Conservation (phyloP, 306 rosid species). For the Hippophae gyantsensis region DNA sequence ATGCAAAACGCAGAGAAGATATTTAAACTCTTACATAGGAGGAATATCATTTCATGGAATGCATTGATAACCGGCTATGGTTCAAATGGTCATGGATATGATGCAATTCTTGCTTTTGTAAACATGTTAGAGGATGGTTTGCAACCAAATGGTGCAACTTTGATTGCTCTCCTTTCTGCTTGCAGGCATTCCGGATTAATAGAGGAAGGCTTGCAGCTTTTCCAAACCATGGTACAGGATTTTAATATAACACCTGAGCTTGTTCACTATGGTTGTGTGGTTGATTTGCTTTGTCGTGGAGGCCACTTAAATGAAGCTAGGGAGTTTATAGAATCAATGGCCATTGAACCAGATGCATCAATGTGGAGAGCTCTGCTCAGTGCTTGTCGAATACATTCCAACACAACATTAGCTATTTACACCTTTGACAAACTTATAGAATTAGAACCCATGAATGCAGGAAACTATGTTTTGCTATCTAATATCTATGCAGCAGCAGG, state of each 20-base stretch:
- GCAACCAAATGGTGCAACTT: constrained; percentile 27
- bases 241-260: constrained; percentile 32
- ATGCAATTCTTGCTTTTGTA: constrained; percentile 29
- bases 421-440: constrained; percentile 33
- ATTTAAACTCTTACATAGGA: constrained; percentile 19
- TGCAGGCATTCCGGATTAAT: constrained; percentile 43
- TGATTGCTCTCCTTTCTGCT: constrained; percentile 35
- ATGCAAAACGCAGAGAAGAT: constrained; percentile 31
- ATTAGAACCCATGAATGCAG: constrained; percentile 36
- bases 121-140: constrained; percentile 30
- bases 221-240: constrained; percentile 29
- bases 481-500: constrained; percentile 40
- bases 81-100: constrained; percentile 30
- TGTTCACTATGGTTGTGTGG: constrained; percentile 40
- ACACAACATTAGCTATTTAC: constrained; percentile 17
- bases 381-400: constrained; percentile 27
- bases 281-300: constrained; percentile 45
- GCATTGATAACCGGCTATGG: constrained; percentile 39
- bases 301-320: constrained; percentile 31
- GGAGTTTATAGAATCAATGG: constrained; percentile 29
- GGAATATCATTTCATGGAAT: constrained; percentile 37
- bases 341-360: constrained; percentile 32
- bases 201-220: constrained; percentile 31
- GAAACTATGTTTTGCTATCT: constrained; percentile 36
- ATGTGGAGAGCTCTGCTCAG: constrained; percentile 46